Base-by-base conservation (phyloP, 768 basidiomycete species). In the Trametes gibbosa region DNA sequence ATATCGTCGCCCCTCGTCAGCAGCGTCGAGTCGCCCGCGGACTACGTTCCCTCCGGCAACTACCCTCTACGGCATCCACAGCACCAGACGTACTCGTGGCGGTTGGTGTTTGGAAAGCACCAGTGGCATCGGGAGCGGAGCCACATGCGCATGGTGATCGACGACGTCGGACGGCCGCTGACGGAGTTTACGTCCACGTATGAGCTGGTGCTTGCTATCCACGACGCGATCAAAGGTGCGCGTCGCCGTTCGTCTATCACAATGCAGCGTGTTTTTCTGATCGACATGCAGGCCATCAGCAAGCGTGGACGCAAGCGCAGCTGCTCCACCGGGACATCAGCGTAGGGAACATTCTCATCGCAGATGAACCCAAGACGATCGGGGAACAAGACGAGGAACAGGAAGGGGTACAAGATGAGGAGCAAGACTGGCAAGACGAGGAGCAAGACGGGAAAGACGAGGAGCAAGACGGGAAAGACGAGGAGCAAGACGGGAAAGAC, bases 301-400 rank as follows among this genome's bases (percentile, higher is more conserved):
- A 39, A 14, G 59, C 60, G 0, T 35, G 43, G 41, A 42, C n/a
- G 27, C n/a, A 46, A 14, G 63, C 58, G 5, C 51, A 53, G 1
- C 47, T 68, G 12, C 32, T 68, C 6, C 66, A 65, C 25, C 46
- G 64, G 1, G 66, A 68, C 32, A 35, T 68, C 46, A 68, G 66
- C 24, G 54, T 53, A 10, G 52, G 53, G 16, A 68, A 68, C 23
- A 63, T 68, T 19, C 52, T 68, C 14, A 64, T 68, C 37, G 48
- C 32, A 1, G 51, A 47, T 35, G 24, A 41, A 17, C 17, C 16
- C 29, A 32, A 32, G 29, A n/a, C n/a, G n/a, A n/a, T 13, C 8
- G 16, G 6, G 9, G 7, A 10, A 21, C 19, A 10, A 32, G 29
- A 32, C 29, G 29, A 10, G 29, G 5, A n/a, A n/a, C n/a, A n/a